Evolutionary conservation across 2,329 filamentous ascomycete genomes (phyloP), one percentile per base, ranked within the genome.

Genomic region (Colletotrichum melonis): DNA sequence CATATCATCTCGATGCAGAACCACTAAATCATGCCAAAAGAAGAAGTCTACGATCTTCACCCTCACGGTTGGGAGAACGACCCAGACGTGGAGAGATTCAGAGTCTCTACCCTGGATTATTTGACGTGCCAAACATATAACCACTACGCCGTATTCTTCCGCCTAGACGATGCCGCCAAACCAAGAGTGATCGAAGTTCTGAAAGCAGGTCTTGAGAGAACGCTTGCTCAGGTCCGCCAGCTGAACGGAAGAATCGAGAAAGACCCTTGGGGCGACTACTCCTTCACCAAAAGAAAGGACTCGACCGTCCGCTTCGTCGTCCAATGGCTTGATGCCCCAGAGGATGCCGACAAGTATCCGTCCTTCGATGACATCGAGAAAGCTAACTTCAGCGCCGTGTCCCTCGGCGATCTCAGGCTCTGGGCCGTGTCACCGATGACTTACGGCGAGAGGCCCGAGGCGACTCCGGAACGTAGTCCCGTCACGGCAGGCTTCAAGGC

Each of bases 121-220:
- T 75, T 83, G n/a, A 76, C 79, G 0, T 77, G 74, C 0, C 77
- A 76, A 32, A 78, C 75, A 8, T 86, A 83, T 72, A 83, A 80
- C 65, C 82, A 83, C 67, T 85, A 81, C 22, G 81, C 81, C 1
- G 68, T 86, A 0, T 85, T 84, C 73, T 86, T 86, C 75, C 78
- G 77, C 5, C 63, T 85, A 0, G 73, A 78, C 0, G 81, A 86
- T 30, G 54, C 28, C 0, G 77, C 80, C 1, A 69, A 64, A 28
- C 24, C 66, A 7, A 24, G 42, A n/a, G 77, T 73, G 0, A 76
- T 77, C 7, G 76, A 76, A 0, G 65, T 79, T 0, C 76, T 85
- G 4, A 82, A 80, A 35, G 69, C 76, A 5, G 83, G 82, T 6
- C 79, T 86, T 5, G 80, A 84, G 71, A 72, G 75, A 6, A 84